Base-by-base conservation (phyloP, 2,329 filamentous ascomycete species). In the Aspergillus glaucus region DNA sequence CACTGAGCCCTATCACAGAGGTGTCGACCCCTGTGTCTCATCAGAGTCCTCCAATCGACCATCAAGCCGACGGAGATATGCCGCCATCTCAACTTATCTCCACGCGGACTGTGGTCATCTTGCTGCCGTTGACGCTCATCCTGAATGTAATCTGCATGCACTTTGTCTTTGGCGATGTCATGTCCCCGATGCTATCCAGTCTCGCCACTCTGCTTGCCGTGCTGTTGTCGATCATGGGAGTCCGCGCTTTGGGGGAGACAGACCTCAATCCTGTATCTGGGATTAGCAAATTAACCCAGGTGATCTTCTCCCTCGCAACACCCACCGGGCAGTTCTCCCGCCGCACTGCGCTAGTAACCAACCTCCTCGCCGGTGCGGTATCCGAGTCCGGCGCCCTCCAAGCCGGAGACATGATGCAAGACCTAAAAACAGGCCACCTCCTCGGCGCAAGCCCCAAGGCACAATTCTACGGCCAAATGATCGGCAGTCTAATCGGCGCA, bases 211-310 rank as follows among this genome's bases (percentile, higher is more conserved):
- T 94, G 24, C 85, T 97, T 67, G 89, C 93, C 0, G 80, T 98
- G 6, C 62, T 84, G 7, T 72, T 84, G 9, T 80, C 76, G 34
- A 74, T 84, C 48, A 84, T 85, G 80, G 81, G 80, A 41, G 81
- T 85, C 2, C 78, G 81, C 37, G 81, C 82, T 0, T 71, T 84
- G 0, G 82, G 83, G 39, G 82, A 97, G 74, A 97, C 93, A 4
- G 93, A 98, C 61, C 77, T 98, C 8, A 97, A 97, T 63, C 93
- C 93, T 0, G 93, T 97, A 2, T 95, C 88, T 1, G 93, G 93
- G 30, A 98, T 97, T 68, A 92, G 87, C 64, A 98, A 98, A 73
- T 79, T 98, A 3, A 95, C 93, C 0, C 93, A 98, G 68, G 81
- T 98, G 2, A 86, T 97, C 63, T 97, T 98, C 67, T 93, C 93